A percentile compares a stretch with the other conserved stretches of the same genome.
Conservation (phyloP, 441 rosid genomes). For the Isatis lusitanica region DNA sequence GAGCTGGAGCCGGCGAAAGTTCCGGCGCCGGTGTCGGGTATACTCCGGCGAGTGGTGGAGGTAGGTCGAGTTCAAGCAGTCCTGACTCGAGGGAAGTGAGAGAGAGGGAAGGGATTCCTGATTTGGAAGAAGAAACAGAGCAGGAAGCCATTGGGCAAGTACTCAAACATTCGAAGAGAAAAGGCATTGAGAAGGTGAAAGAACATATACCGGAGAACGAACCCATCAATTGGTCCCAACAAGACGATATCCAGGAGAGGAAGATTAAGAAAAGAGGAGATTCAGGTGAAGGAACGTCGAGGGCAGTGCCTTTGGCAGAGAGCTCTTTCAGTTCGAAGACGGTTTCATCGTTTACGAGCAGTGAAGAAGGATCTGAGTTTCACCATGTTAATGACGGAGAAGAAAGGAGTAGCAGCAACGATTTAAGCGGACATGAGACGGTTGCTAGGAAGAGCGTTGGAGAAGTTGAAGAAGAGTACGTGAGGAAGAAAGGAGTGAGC, state of each 20-base stretch:
- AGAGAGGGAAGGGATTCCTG: constrained; percentile 96
- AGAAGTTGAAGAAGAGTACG: constrained; percentile 47
- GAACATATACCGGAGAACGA: constrained; percentile 36
- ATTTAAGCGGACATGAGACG: constrained; percentile 47
- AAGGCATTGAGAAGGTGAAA: constrained; percentile 38
- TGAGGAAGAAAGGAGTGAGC: constrained; percentile 68
- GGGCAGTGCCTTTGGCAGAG: constrained; percentile 41
- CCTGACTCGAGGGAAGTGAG: constrained; percentile 92
- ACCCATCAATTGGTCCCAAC: constrained; percentile 49
- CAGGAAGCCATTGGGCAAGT: constrained; percentile 48
- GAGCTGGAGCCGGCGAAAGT: constrained; percentile 21
- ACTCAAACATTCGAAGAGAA: constrained; percentile 43
- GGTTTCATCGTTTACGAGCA: constrained; percentile 38
- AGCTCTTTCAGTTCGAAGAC: constrained; percentile 39
- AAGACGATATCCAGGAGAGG: constrained; percentile 72
- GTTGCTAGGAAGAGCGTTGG: constrained; percentile 46
- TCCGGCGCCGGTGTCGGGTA: constrained; percentile 33
- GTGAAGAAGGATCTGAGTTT: constrained; percentile 43
- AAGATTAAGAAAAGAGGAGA: constrained; percentile 36
- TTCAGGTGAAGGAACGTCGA: constrained; percentile 70
- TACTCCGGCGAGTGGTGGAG: constrained; percentile 39
- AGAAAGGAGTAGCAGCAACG: constrained; percentile 41
- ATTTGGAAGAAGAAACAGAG: constrained; percentile 88
- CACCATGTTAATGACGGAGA: constrained; percentile 42
- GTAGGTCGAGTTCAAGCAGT: constrained; percentile 68